Conservation (phyloP, 2,329 filamentous ascomycete genomes). For the Pyrenochaeta sp. region DNA sequence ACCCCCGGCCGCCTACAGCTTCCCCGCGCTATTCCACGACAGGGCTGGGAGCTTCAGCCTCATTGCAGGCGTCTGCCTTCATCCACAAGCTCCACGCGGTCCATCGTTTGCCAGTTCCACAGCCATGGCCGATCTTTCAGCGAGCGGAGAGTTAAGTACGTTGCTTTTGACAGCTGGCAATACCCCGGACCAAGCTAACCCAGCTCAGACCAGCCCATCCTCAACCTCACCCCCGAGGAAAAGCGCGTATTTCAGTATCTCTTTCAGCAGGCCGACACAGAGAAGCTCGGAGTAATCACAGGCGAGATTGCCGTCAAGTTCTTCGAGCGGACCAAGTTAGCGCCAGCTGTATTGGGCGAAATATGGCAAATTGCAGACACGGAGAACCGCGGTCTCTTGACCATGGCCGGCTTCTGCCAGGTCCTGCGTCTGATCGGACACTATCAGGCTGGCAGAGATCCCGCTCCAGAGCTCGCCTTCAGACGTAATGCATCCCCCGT, state of each 20-base stretch:
- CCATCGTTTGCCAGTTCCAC: slow-evolving; percentile 27
- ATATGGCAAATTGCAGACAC: slow-evolving; percentile 99
- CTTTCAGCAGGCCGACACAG: slow-evolving; percentile 90
- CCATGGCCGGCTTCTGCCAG: slow-evolving; percentile 90
- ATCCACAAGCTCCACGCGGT: slow-evolving; percentile 17
- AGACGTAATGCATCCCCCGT: slow-evolving; percentile 63
- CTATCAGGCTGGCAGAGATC: slow-evolving; percentile 86
- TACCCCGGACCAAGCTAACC: slow-evolving; percentile 27
- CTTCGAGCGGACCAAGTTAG: slow-evolving; percentile 93
- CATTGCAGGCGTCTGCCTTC: slow-evolving; percentile 34
- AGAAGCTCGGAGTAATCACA: slow-evolving; percentile 90
- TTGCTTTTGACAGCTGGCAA: slow-evolving; percentile 7
- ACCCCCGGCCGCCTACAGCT: slow-evolving; percentile 30
- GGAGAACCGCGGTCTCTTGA: slow-evolving; percentile 94
- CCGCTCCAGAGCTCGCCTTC: slow-evolving; percentile 80
- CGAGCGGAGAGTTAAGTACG: slow-evolving; percentile 48
- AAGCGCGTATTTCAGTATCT: slow-evolving; percentile 93
- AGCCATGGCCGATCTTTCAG: slow-evolving; percentile 48
- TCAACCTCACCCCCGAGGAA: slow-evolving; percentile 90
- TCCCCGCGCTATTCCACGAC: slow-evolving; percentile 40
- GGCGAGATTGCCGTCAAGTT: slow-evolving; percentile 97
- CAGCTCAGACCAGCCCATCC: slow-evolving; percentile 59
- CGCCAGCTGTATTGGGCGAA: slow-evolving; percentile 86
- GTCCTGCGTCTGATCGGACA: slow-evolving; percentile 95
- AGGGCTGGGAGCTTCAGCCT: slow-evolving; percentile 43